Evolutionary conservation across 306 rosid genomes (phyloP), one percentile per base, ranked within the genome.

Genomic region (Medicago ruthenica): DNA sequence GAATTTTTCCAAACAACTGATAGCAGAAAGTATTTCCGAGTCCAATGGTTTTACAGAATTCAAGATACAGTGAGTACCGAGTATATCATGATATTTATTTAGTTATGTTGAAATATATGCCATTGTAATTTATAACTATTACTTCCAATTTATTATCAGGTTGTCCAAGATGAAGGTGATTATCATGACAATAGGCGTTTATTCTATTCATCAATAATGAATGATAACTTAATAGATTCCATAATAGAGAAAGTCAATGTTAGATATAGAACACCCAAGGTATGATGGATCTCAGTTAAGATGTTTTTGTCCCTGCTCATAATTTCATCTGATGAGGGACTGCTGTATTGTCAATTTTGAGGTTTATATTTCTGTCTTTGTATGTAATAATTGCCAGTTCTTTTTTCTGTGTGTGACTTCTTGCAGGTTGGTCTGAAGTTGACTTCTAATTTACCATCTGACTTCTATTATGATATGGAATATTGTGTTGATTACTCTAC

Each of bases 1-100:
- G 98, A 94, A 59, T 90, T 94, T 90, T 94, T 94, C 66, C 86
- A 83, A 74, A 90, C 97, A 85, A 86, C 92, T 58, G 79, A 85
- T 62, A 85, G 81, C 48, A 80, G 83, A 78, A 78, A 83, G 24
- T 91, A 90, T 85, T 91, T 94, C 79, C 86, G 97, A 83, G 96
- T 85, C 71, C 98, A 91, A 76, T 94, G 98, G 98, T 94, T 91
- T 87, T 94, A 89, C 77, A 83, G 88, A 76, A 87, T 89, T 81
- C 90, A 94, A 88, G 97, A 94, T 81, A 94, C 98, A 22, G 98
- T 94, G 86, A 90, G 98, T 82, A 73, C 71, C 81, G 83, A 90
- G 89, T 74, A 66, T 82, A 64, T 44, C 13, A 72, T 40, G 75
- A 67, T 68, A 47, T 57, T 68, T 57, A 41, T 77, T 39, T 82